Conservation (phyloP, 371 early-diverging fungal genomes). For the Rhizopus microsporus region DNA sequence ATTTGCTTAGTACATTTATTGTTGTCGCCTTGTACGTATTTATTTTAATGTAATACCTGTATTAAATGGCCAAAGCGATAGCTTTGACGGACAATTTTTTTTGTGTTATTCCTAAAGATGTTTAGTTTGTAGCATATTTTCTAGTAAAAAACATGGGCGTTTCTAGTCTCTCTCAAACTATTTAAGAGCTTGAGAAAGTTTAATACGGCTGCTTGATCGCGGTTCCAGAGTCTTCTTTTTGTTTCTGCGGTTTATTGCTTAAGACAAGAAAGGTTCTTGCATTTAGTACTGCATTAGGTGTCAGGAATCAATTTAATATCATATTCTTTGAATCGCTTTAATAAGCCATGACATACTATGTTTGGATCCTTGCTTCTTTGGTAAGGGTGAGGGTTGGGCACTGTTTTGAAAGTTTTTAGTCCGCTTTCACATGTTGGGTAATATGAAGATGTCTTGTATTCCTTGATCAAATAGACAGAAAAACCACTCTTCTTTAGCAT, state of each 20-base stretch:
- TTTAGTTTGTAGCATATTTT: not conserved
- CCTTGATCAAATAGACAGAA: not conserved
- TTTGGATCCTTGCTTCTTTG: not conserved
- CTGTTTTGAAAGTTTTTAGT: conserved; percentile 3
- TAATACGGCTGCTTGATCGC: conserved; percentile 1
- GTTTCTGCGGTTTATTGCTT: too few relatives aligned
- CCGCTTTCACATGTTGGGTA: conserved; percentile 2
- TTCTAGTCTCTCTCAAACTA: not conserved
- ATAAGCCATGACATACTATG: not conserved
- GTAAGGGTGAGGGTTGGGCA: conserved; percentile 5
- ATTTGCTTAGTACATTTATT: too few relatives aligned
- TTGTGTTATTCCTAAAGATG: not conserved
- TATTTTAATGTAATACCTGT: not conserved
- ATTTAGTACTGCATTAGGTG: too few relatives aligned
- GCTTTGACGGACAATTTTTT: not conserved
- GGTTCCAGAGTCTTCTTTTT: not conserved
- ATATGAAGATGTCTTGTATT: conserved; percentile 4
- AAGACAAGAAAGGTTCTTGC: too few relatives aligned
- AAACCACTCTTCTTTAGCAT: conserved; percentile 7
- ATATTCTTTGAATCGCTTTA: not conserved
- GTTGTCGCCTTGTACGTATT: too few relatives aligned
- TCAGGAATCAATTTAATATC: too few relatives aligned
- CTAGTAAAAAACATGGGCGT: not conserved
- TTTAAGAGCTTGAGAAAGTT: not conserved
- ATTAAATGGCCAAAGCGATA: conserved; percentile 3